Base-by-base conservation (phyloP, 2,329 filamentous ascomycete genomes). In the Hymenoscyphus infarciens region DNA sequence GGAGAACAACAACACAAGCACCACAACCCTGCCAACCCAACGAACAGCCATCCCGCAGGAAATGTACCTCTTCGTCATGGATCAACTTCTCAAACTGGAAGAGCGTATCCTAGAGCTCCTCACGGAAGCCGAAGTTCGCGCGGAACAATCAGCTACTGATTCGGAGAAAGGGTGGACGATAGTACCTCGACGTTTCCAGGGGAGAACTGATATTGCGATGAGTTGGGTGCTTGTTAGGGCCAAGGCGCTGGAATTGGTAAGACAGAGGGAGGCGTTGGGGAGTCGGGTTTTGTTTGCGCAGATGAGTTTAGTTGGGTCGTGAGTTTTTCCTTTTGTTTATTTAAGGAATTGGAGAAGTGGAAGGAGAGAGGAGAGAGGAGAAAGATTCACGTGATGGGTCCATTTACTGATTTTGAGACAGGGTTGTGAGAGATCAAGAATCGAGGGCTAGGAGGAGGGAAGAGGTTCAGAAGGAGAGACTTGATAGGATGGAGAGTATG, bases 11-110 rank as follows among this genome's bases (percentile, higher is more conserved):
- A 19, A 65, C 71, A 56, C 57, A 25, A 31, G 13, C 5, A 25
- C 49, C 42, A 61, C 49, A 31, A 31, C 8, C 13, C 22, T 25
- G n/a, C 45, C 15, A 57, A 58, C 38, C 35, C 55, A 45, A 49
- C 35, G 16, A 31, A 63, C 69, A 16, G 73, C 73, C 56, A 72
- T 74, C n/a, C 77, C 81, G 64, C 75, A 77, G 60, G 75, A 81
- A 59, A 81, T 81, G 78, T 81, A 79, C 67, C 70, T 68, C 1
- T 81, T 80, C 62, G 77, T 81, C 10, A 78, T 81, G 75, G 79
- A 81, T 38, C 77, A 81, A 61, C 66, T 81, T 33, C 63, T 76
- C 27, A 78, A 76, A 58, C 71, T 81, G 16, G 78, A 81, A 68
- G 73, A 77, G 66, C 73, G 78, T 15, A 69, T 81, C 45, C 69